Conservation (phyloP, 2,329 filamentous ascomycete genomes). For the Colletotrichum incanum region DNA sequence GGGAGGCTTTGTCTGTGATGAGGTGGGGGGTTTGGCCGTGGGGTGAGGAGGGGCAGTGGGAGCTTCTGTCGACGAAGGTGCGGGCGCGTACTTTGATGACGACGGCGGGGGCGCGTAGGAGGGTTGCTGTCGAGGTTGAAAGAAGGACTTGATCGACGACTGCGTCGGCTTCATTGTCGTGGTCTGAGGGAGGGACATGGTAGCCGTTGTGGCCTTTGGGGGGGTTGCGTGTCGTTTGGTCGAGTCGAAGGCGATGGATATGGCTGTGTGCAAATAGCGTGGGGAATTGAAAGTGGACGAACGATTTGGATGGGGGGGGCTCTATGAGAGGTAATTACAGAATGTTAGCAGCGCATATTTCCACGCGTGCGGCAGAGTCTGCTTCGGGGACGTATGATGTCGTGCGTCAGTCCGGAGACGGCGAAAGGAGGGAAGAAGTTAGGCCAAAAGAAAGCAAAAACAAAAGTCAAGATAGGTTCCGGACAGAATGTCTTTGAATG, state of each 20-base stretch:
- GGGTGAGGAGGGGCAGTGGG: slow-evolving; percentile 46
- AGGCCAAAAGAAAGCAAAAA: not conserved
- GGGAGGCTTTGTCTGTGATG: slow-evolving; percentile 44
- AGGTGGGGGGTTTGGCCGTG: slow-evolving; percentile 52
- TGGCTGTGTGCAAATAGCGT: not conserved
- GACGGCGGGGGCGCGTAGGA: slow-evolving; percentile 60
- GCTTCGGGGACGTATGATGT: slow-evolving; percentile 6
- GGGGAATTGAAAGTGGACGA: not conserved
- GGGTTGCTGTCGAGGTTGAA: slow-evolving; percentile 63
- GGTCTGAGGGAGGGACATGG: slow-evolving; percentile 58
- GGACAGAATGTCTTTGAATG: slow-evolving; percentile 37
- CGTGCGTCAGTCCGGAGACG: slow-evolving; percentile 31
- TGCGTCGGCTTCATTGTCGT: slow-evolving; percentile 58
- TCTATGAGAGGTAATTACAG: slow-evolving; percentile 10
- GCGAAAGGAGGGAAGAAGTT: not conserved
- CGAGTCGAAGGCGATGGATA: slow-evolving; percentile 2
- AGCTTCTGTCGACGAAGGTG: slow-evolving; percentile 32
- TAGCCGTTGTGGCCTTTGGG: slow-evolving; percentile 47
- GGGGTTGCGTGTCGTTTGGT: slow-evolving; percentile 52
- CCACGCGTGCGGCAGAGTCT: slow-evolving; percentile 12
- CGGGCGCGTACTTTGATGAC: slow-evolving; percentile 53
- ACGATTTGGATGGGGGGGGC: not conserved
- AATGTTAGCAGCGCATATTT: slow-evolving; percentile 8
- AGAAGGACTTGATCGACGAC: slow-evolving; percentile 76
- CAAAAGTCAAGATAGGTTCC: not conserved